A percentile compares a stretch with the other conserved stretches of the same genome.
Conservation (phyloP, 2,329 filamentous ascomycete genomes). For the Talaromyces rugulosus region DNA sequence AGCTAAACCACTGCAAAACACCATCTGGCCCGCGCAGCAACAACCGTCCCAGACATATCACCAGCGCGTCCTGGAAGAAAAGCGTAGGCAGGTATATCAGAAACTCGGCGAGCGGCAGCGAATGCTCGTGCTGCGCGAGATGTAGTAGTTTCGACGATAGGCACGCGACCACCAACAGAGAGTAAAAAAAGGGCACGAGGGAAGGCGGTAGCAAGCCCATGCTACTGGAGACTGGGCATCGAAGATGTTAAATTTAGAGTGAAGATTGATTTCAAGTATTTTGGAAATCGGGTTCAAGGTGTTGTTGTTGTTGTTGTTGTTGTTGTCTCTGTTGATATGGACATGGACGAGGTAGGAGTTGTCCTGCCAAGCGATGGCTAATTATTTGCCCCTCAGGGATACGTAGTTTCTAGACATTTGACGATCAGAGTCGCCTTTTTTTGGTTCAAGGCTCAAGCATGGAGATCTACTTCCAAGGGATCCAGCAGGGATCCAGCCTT, state of each 20-base stretch:
- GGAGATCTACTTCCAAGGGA: background rate
- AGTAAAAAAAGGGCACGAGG: constrained; percentile 24
- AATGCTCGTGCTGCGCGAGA: constrained; percentile 28
- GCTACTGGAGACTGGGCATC: background rate
- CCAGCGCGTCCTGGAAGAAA: constrained; percentile 30
- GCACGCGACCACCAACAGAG: constrained; percentile 28
- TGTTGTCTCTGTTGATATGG: too few relatives aligned
- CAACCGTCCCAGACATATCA: constrained; percentile 25
- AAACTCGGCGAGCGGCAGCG: constrained; percentile 29
- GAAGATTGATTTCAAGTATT: background rate
- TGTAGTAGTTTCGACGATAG: constrained; percentile 31
- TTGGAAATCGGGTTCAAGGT: background rate
- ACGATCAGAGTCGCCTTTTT: too few relatives aligned
- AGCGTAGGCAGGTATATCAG: constrained; percentile 37
- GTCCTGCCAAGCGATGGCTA: too few relatives aligned
- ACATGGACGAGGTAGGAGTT: background rate
- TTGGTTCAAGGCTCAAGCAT: too few relatives aligned
- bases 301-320: too few relatives aligned
- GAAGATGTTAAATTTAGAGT: background rate
- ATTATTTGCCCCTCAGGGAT: too few relatives aligned
- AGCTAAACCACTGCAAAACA: constrained; percentile 22
- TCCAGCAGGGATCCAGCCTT: background rate
- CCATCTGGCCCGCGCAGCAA: constrained; percentile 24
- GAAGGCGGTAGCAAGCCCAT: constrained; percentile 6
- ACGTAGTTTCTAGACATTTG: too few relatives aligned